phyloP scores from a whole-genome alignment of 1,284 basidiomycete species.

The Ustilago vetiveriae region DNA sequence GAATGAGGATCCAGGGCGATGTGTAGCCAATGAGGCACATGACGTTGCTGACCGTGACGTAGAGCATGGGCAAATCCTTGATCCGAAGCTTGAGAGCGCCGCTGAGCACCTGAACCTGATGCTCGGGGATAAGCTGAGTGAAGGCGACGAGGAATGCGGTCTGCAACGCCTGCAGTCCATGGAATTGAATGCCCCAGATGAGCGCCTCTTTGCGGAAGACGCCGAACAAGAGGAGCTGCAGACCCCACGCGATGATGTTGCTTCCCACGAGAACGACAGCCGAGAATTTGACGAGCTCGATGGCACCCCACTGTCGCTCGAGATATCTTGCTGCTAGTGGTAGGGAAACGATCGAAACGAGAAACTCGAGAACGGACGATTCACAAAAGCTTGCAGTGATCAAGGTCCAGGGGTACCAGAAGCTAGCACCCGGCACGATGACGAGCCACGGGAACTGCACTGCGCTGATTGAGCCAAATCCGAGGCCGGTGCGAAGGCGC shows the following conservation, averaged over 20 bases:
- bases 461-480: slow-evolving; percentile 68
- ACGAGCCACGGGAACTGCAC: slow-evolving; percentile 78
- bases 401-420: slow-evolving; percentile 90
- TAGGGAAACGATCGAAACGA: slow-evolving; percentile 79
- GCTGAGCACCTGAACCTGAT: slow-evolving; percentile 86
- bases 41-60: slow-evolving; percentile 88
- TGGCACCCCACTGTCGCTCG: slow-evolving; percentile 89
- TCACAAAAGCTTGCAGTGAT: slow-evolving; percentile 88
- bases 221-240: slow-evolving; percentile 54
- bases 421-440: slow-evolving; percentile 81
- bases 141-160: slow-evolving; percentile 91
- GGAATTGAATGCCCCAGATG: slow-evolving; percentile 82
- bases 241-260: slow-evolving; percentile 60
- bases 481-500: slow-evolving; percentile 43
- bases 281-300: slow-evolving; percentile 87
- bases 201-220: slow-evolving; percentile 54
- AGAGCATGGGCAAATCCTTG: slow-evolving; percentile 93
- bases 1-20: slow-evolving; percentile 93
- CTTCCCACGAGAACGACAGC: slow-evolving; percentile 71
- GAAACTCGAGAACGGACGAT: slow-evolving; percentile 81
- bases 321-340: slow-evolving; percentile 87
- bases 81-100: slow-evolving; percentile 86
- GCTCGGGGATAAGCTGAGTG: slow-evolving; percentile 95
- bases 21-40: slow-evolving; percentile 87
- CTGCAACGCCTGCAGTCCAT: slow-evolving; percentile 91